These are phyloP conservation scores for Bruguiera parviflora DNA, from an alignment of 345 rosid genomes.

Conservation along the genomic window DNA sequence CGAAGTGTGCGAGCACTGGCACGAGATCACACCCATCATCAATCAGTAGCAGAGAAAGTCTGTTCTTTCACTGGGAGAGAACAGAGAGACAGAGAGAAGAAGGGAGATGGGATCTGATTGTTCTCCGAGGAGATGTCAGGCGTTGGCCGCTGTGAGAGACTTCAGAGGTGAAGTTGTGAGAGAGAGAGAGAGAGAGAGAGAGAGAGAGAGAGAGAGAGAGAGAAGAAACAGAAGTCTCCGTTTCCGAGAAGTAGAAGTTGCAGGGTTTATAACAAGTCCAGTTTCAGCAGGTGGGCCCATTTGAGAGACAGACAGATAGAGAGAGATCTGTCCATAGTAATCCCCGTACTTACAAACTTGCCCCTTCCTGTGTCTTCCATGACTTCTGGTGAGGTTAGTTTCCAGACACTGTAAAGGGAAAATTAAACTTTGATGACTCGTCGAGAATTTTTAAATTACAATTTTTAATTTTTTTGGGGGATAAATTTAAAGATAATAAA, in stretches of 20 bases:
- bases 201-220: not conserved
- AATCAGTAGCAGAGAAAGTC: slow-evolving; percentile 32
- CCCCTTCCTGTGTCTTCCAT: slow-evolving; percentile 19
- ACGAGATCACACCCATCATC: slow-evolving; percentile 70
- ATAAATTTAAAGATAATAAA: too few species aligned
- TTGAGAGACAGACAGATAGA: too few species aligned
- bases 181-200: not conserved
- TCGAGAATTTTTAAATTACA: too few species aligned
- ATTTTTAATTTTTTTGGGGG: too few species aligned
- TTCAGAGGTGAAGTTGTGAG: not conserved
- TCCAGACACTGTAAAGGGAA: too few species aligned
- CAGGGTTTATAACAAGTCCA: slow-evolving; percentile 20
- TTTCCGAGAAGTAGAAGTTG: not conserved
- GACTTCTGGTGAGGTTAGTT: not conserved
- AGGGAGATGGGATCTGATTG: not conserved
- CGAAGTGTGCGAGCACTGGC: slow-evolving; percentile 64
- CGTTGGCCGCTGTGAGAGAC: too few species aligned
- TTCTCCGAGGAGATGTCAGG: not conserved
- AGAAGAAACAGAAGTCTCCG: slow-evolving; percentile 1
- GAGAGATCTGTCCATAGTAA: not conserved
- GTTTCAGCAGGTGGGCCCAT: too few species aligned
- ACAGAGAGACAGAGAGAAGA: not conserved
- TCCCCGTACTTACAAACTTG: slow-evolving; percentile 8
- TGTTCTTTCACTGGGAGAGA: not conserved
- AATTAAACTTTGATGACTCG: too few species aligned